Conservation (phyloP, 805 yeast genomes). For the Wickerhamiella lipophila region DNA sequence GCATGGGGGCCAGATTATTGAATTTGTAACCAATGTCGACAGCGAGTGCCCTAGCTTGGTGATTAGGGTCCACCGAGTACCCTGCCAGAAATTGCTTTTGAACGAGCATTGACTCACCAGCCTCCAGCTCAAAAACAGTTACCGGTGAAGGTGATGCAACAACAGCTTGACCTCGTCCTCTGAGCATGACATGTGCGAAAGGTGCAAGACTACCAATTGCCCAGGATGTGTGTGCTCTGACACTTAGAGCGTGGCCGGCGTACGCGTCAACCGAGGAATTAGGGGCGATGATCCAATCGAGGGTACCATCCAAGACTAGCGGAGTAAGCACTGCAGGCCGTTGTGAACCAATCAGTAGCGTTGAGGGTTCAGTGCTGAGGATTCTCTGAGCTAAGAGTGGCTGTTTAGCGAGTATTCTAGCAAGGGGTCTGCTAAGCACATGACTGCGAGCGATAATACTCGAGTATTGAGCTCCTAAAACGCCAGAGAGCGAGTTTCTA, state of each 20-base stretch:
- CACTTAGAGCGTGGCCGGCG: slow-evolving; percentile 30
- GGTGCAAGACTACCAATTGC: slow-evolving; percentile 19
- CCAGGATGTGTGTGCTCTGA: slow-evolving; percentile 22
- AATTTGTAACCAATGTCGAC: slow-evolving; percentile 10
- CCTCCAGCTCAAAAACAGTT: slow-evolving; percentile 29
- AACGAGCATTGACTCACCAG: slow-evolving; percentile 32
- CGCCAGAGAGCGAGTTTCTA: slow-evolving; percentile 18
- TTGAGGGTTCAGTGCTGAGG: slow-evolving; percentile 18
- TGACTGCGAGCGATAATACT: slow-evolving; percentile 14
- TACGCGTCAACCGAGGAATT: slow-evolving; percentile 35
- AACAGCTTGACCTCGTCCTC: slow-evolving; percentile 37
- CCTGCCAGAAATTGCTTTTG: slow-evolving; percentile 35
- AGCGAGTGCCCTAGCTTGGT: slow-evolving; percentile 10
- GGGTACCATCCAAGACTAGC: slow-evolving; percentile 30
- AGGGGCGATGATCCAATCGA: slow-evolving; percentile 34
- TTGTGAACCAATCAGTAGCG: slow-evolving; percentile 16
- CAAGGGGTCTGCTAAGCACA: slow-evolving; percentile 15
- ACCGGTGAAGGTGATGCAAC: slow-evolving; percentile 33
- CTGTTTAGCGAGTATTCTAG: slow-evolving; percentile 18
- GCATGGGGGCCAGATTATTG: background rate
- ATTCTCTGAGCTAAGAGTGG: slow-evolving; percentile 20
- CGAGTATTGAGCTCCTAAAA: slow-evolving; percentile 15
- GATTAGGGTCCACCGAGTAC: slow-evolving; percentile 24
- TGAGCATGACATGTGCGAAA: slow-evolving; percentile 27
- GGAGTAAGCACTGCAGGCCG: slow-evolving; percentile 25